Evolutionary conservation across 768 basidiomycete species (phyloP), one percentile per base, ranked within the genome.

Genomic region (Psilocybe azurescens): DNA sequence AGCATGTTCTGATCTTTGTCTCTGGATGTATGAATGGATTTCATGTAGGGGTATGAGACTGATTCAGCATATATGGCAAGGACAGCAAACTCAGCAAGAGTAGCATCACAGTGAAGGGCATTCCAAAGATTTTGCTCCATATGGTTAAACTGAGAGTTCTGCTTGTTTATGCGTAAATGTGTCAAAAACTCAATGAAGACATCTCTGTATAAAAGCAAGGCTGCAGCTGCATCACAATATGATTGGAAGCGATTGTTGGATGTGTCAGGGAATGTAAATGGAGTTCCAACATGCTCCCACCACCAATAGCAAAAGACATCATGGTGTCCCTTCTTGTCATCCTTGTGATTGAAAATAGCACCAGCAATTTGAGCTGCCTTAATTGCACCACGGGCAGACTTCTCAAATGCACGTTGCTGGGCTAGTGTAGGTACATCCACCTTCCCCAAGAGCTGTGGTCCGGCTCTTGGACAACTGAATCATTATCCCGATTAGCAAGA

Each of bases 21-120:
- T 11, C 11, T 50, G n/a, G 64, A 47, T 7, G 59, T 66, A 5
- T 69, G 69, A 29, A 75, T 69, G 6, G 28, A n/a, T 13, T 58
- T 52, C 63, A 78, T 67, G 57, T 74, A 76, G 1, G 73, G 75
- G 53, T 70, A 56, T 6, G 62, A 65, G 38, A 78, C 60, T n/a
- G 65, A 53, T 53, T 73, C 64, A n/a, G 60, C 16, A 56, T 75
- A 77, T 0, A 75, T 18, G 1, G 62, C 59, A 11, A 76, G 39
- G 11, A 65, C 71, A 36, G 56, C 62, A 9, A 79, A 65, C 52
- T 78, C 76, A 1, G 72, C 69, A 13, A 65, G 59, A 16, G 75
- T 78, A 30, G 67, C 36, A 13, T 33, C 55, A 56, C 73, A 67
- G 7, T 70, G 41, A 4, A 78, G 67, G 2, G 66, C 73, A 73